Conservation (phyloP, 2,329 filamentous ascomycete species). For the Aspergillus pseudonomiae region DNA sequence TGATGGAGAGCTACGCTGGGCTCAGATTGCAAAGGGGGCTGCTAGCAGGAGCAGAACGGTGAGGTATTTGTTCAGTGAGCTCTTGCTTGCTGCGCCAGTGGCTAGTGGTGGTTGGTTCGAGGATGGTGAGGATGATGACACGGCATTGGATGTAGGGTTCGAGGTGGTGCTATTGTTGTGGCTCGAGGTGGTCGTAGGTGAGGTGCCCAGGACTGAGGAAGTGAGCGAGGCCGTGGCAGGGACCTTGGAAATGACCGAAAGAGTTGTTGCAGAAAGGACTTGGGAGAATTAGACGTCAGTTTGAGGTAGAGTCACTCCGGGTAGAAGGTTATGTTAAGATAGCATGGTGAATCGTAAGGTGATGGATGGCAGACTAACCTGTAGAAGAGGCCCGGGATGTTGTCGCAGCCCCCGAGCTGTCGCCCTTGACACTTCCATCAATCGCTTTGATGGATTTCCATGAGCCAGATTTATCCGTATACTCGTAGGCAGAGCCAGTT, state of each 20-base stretch:
- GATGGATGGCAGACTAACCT: conserved; percentile 67
- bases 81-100: background rate
- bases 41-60: background rate
- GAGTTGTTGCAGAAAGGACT: background rate
- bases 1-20: background rate
- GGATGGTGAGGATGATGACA: background rate
- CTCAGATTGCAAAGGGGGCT: background rate
- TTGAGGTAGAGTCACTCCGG: background rate
- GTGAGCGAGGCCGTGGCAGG: background rate
- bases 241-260: background rate
- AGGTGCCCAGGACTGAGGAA: background rate
- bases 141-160: background rate
- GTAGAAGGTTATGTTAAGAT: background rate
- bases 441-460: conserved; percentile 82
- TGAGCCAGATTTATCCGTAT: conserved; percentile 74
- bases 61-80: background rate
- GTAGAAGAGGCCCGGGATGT: conserved; percentile 48
- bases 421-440: conserved; percentile 74
- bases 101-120: background rate
- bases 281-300: background rate
- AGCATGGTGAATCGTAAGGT: no score
- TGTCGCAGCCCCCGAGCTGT: conserved; percentile 46
- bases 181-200: background rate
- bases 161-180: background rate
- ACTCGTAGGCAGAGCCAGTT: conserved; percentile 81